A percentile compares a stretch with the other conserved stretches of the same genome.
These are phyloP conservation scores for Lachancea lanzarotensis DNA, from an alignment of 805 yeast genomes.

Conservation along the genomic window DNA sequence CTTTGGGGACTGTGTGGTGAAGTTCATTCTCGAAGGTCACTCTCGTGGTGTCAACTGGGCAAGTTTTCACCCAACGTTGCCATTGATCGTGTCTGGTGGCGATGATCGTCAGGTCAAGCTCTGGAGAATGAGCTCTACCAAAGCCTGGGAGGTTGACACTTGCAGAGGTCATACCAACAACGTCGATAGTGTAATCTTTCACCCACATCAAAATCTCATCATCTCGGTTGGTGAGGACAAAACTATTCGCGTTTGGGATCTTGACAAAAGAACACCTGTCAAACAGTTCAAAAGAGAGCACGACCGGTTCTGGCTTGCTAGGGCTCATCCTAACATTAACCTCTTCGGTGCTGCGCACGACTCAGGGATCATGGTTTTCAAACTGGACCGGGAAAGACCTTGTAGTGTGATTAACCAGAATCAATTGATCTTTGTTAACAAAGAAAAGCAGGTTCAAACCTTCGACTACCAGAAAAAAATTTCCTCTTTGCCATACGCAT, in stretches of 20 bases:
- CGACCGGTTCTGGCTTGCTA: slow-evolving; percentile 91
- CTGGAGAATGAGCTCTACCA: slow-evolving; percentile 96
- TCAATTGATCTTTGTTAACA: slow-evolving; percentile 66
- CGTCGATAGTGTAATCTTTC: slow-evolving; percentile 83
- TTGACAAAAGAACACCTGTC: slow-evolving; percentile 86
- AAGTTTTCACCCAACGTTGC: slow-evolving; percentile 92
- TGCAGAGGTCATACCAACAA: slow-evolving; percentile 97
- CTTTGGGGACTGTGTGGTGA: slow-evolving; percentile 93
- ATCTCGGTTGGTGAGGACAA: slow-evolving; percentile 94
- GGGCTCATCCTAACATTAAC: slow-evolving; percentile 84
- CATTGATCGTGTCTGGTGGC: slow-evolving; percentile 90
- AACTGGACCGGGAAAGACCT: slow-evolving; percentile 95
- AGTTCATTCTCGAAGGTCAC: slow-evolving; percentile 95
- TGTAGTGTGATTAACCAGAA: slow-evolving; percentile 61
- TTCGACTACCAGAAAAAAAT: slow-evolving; percentile 63
- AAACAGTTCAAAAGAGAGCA: slow-evolving; percentile 90
- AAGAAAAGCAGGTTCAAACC: slow-evolving; percentile 78
- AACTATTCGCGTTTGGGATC: slow-evolving; percentile 94
- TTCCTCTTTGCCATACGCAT: slow-evolving; percentile 68
- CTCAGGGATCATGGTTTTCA: slow-evolving; percentile 95
- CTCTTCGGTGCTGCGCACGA: slow-evolving; percentile 96
- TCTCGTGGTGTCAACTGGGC: slow-evolving; percentile 99
- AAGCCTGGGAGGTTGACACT: slow-evolving; percentile 99
- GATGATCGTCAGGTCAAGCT: slow-evolving; percentile 93
- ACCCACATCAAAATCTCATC: slow-evolving; percentile 87